phyloP scores from a whole-genome alignment of 169 alveolate species.

The Besnoitia besnoiti region DNA sequence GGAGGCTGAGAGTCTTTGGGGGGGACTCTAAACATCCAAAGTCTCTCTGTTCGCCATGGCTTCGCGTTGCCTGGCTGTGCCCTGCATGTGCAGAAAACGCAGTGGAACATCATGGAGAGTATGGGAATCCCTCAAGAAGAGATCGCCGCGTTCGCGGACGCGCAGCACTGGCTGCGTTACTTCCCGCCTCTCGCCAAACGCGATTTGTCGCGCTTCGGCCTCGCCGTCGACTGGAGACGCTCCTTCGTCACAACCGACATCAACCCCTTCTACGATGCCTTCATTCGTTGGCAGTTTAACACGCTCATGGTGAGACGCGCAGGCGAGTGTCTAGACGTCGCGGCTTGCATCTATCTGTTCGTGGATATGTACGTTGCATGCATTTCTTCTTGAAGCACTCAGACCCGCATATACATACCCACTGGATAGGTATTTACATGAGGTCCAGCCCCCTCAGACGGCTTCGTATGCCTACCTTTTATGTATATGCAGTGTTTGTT shows the following conservation, averaged over 20 bases:
- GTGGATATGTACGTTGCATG: no score
- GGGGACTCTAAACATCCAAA: no score
- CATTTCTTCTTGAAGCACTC: no score
- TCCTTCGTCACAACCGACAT: constrained; percentile 98
- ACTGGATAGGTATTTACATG: no score
- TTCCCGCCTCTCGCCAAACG: constrained; percentile 91
- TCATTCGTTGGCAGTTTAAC: constrained; percentile 96
- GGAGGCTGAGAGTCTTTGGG: no score
- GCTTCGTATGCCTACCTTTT: no score
- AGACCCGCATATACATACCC: no score
- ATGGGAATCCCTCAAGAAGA: constrained; percentile 94
- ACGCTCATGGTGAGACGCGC: constrained; percentile 83
- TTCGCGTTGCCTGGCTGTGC: no score
- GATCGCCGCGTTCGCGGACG: constrained; percentile 94
- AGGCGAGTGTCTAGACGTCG: neutral
- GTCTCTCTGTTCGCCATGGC: no score
- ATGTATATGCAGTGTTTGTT: no score
- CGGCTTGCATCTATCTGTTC: neutral
- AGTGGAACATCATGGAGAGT: constrained; percentile 90
- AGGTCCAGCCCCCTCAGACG: no score
- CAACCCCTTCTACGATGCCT: constrained; percentile 96
- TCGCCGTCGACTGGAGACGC: constrained; percentile 97
- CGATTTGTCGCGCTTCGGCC: constrained; percentile 38
- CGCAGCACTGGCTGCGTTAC: constrained; percentile 96
- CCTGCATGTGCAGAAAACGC: constrained; percentile 76